Evolutionary conservation across 2,329 filamentous ascomycete species (phyloP).

Genomic region (Pseudopyrenochaeta lycopersici): DNA sequence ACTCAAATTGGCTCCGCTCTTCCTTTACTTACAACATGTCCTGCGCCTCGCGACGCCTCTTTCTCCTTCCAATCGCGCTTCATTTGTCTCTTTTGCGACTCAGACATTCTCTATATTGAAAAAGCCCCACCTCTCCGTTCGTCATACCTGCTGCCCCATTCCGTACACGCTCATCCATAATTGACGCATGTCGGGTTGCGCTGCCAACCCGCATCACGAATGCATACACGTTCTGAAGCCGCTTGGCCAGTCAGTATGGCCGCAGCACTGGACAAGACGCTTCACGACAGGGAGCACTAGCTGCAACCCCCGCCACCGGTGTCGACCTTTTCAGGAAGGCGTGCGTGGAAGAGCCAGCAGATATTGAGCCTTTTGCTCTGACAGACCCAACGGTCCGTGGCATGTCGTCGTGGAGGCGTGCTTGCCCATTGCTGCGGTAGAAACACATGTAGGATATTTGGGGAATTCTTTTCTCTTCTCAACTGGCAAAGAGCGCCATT

Average conservation of each 20-base stretch:
- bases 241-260: slow-evolving; percentile 13
- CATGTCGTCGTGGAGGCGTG: slow-evolving; percentile 30
- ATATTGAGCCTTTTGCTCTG: slow-evolving; percentile 28
- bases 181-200: neutral
- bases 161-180: neutral
- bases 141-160: neutral
- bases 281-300: slow-evolving; percentile 27
- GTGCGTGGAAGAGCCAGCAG: slow-evolving; percentile 39
- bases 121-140: neutral
- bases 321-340: slow-evolving; percentile 32
- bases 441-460: slow-evolving; percentile 23
- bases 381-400: slow-evolving; percentile 39
- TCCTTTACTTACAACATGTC: neutral
- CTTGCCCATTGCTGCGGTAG: slow-evolving; percentile 17
- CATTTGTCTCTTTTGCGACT: slow-evolving; percentile 1
- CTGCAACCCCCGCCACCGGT: slow-evolving; percentile 34
- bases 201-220: neutral
- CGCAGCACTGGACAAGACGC: slow-evolving; percentile 21
- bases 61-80: slow-evolving; percentile 12
- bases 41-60: slow-evolving; percentile 20
- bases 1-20: too few species aligned
- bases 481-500: neutral
- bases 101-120: neutral
- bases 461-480: slow-evolving; percentile 12
- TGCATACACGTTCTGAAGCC: slow-evolving; percentile 1